Conservation (phyloP, 2,329 filamentous ascomycete genomes). For the Claviceps digitariae region DNA sequence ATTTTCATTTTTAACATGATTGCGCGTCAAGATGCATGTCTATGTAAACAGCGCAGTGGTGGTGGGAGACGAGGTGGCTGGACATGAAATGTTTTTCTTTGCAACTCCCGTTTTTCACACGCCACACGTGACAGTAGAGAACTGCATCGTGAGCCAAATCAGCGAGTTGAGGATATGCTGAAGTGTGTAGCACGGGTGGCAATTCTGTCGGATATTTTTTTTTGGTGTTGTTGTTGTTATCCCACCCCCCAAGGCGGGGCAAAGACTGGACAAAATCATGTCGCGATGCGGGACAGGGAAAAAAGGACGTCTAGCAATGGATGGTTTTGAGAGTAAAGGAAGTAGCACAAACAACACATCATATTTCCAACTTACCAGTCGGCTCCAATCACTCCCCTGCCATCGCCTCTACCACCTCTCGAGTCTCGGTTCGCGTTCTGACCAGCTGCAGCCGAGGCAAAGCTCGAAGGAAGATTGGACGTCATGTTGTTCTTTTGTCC, state of each 20-base stretch:
- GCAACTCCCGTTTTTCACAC: neutral
- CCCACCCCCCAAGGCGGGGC: too few relatives aligned
- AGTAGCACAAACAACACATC: neutral
- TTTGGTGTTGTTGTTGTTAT: too few relatives aligned
- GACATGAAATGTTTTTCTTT: neutral
- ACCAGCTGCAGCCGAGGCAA: slow-evolving; percentile 70
- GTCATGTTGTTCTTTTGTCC: slow-evolving; percentile 36
- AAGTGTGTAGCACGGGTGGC: neutral
- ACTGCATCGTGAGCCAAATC: neutral
- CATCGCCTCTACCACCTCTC: slow-evolving; percentile 44
- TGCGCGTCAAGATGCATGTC: neutral
- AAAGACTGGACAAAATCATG: neutral
- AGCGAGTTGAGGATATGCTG: neutral
- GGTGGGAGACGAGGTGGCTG: neutral
- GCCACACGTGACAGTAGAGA: neutral
- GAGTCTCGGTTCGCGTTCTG: slow-evolving; percentile 50
- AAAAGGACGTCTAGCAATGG: neutral
- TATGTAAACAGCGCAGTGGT: neutral
- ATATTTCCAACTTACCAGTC: slow-evolving; percentile 51
- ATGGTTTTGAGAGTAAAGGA: neutral
- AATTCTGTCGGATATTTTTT: neutral
- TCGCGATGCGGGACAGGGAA: neutral
- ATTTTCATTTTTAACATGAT: neutral
- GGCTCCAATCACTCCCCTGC: slow-evolving; percentile 43
- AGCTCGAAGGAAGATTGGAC: slow-evolving; percentile 68